These are phyloP conservation scores for Tarenaya hassleriana DNA, from an alignment of 345 rosid genomes.

Conservation along the genomic window DNA sequence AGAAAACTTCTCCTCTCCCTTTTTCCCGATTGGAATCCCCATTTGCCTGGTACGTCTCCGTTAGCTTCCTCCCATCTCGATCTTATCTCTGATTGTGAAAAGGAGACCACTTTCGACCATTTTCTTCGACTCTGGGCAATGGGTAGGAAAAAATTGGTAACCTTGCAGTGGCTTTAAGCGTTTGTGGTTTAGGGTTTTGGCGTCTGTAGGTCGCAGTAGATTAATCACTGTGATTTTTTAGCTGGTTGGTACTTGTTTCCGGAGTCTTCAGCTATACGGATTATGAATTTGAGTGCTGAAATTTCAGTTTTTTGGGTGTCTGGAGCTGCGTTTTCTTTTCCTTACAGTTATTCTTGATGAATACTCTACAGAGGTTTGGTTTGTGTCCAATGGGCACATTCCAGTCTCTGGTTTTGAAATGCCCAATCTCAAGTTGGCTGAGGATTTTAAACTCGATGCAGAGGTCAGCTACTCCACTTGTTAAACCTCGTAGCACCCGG, in stretches of 20 bases:
- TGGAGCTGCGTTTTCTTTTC: too few relatives aligned
- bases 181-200: not conserved
- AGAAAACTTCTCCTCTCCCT: conserved; percentile 72
- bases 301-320: not conserved
- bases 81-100: conserved; percentile 2
- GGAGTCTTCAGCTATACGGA: not conserved
- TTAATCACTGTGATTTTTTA: not conserved
- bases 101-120: not conserved
- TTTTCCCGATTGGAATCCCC: conserved; percentile 66
- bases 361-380: conserved; percentile 75
- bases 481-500: conserved; percentile 70
- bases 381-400: conserved; percentile 10
- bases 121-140: not conserved
- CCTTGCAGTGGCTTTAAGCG: not conserved
- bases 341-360: conserved; percentile 96
- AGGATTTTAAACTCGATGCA: conserved; percentile 33
- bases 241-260: not conserved
- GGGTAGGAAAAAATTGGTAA: conserved; percentile 2
- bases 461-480: conserved; percentile 76
- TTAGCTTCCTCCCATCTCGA: not conserved
- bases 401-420: not conserved
- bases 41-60: conserved; percentile 48
- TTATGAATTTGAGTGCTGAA: conserved; percentile 14
- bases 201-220: not conserved
- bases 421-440: too few relatives aligned